A percentile compares a stretch with the other conserved stretches of the same genome.
Conservation (phyloP, 345 rosid genomes). For the Populus alba region DNA sequence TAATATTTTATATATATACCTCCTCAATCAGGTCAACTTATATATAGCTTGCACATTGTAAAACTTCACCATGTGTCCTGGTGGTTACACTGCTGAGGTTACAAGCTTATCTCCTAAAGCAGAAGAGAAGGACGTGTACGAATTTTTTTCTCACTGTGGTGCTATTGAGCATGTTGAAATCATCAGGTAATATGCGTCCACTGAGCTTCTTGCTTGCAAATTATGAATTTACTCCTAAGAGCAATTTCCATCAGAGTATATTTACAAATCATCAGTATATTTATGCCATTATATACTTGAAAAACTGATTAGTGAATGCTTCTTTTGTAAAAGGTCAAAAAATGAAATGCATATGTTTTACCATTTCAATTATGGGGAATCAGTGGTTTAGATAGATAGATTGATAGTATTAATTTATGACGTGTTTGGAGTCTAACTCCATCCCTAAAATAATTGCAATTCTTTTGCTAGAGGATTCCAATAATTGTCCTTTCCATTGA, state of each 20-base stretch:
- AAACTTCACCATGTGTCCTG: slow-evolving; percentile 50
- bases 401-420: not conserved
- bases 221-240: not conserved
- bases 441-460: not conserved
- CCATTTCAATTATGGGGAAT: not conserved
- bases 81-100: slow-evolving; percentile 74
- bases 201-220: slow-evolving; percentile 1
- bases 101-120: slow-evolving; percentile 69
- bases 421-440: not conserved
- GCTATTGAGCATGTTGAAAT: slow-evolving; percentile 62
- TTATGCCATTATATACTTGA: not conserved
- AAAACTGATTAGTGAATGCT: not conserved
- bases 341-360: not conserved
- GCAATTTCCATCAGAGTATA: not conserved
- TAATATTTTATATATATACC: slow-evolving; percentile 7
- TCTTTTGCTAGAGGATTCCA: not conserved
- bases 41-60: slow-evolving; percentile 1
- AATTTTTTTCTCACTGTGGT: slow-evolving; percentile 76
- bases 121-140: slow-evolving; percentile 61
- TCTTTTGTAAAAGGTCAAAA: not conserved
- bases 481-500: not conserved
- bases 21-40: slow-evolving; percentile 4
- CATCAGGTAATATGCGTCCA: slow-evolving; percentile 46
- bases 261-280: slow-evolving; percentile 1
- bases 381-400: not conserved